Evolutionary conservation across 108 stramenopile genomes (phyloP).

Genomic region (Schizochytrium sp.): DNA sequence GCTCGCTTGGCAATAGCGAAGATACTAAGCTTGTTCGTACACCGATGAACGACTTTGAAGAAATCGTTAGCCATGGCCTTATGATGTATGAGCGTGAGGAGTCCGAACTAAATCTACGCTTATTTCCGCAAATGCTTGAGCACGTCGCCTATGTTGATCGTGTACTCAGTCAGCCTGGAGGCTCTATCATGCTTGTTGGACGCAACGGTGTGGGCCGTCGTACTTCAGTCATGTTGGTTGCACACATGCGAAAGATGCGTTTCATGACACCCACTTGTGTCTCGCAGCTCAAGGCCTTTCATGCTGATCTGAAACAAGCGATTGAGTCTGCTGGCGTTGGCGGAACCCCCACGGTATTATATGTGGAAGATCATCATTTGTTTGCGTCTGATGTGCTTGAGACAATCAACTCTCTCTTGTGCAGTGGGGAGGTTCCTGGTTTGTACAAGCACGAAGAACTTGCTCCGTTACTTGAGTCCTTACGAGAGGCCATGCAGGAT

Average conservation of each 20-base stretch:
- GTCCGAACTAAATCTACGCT: conserved; percentile 70
- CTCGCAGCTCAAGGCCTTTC: conserved; percentile 65
- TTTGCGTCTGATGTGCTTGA: conserved; percentile 73
- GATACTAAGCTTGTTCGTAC: conserved; percentile 58
- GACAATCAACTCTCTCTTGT: conserved; percentile 75
- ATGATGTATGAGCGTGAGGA: conserved; percentile 79
- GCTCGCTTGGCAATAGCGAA: conserved; percentile 62
- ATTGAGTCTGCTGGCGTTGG: conserved; percentile 74
- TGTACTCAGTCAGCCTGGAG: conserved; percentile 76
- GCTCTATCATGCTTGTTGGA: conserved; percentile 77
- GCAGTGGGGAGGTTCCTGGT: conserved; percentile 77
- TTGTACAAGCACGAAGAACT: conserved; percentile 78
- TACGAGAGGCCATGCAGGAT: conserved; percentile 74
- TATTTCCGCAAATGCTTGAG: conserved; percentile 70
- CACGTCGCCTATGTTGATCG: conserved; percentile 79
- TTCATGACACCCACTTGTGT: conserved; percentile 68
- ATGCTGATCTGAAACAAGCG: conserved; percentile 73
- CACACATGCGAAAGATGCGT: conserved; percentile 73
- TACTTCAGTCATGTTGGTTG: conserved; percentile 67
- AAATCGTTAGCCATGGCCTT: conserved; percentile 70
- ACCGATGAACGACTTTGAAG: conserved; percentile 66
- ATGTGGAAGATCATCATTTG: conserved; percentile 76
- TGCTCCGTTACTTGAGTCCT: conserved; percentile 69
- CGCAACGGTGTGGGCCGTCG: conserved; percentile 76
- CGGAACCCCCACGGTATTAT: conserved; percentile 67